A percentile compares a stretch with the other conserved stretches of the same genome.
phyloP scores from a whole-genome alignment of 441 rosid genomes.

The Adansonia grandidieri region DNA sequence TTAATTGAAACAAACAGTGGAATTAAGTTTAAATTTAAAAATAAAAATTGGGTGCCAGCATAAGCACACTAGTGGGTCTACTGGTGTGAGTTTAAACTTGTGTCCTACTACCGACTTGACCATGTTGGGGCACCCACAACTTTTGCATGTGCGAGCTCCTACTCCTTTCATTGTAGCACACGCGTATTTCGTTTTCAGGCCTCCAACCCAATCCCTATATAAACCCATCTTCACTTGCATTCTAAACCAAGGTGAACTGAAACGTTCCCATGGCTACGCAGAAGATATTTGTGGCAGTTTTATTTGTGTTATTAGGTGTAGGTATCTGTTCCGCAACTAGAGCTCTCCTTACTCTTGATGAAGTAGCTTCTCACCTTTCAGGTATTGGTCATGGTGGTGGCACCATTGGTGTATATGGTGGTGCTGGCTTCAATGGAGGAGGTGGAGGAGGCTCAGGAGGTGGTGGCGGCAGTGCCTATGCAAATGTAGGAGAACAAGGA shows the following conservation, averaged over 20 bases:
- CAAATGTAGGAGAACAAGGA: constrained; percentile 30
- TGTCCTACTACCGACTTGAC: not conserved
- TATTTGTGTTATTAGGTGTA: constrained; percentile 42
- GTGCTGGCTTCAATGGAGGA: constrained; percentile 28
- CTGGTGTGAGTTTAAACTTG: constrained; percentile 16
- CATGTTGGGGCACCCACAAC: constrained; percentile 23
- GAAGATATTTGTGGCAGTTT: constrained; percentile 28
- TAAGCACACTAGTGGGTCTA: constrained; percentile 32
- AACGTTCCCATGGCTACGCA: constrained; percentile 40
- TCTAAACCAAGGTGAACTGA: constrained; percentile 24
- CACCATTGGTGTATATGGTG: constrained; percentile 17
- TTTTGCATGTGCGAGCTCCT: constrained; percentile 29
- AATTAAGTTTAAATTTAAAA: constrained; percentile 2
- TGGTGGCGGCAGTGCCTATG: constrained; percentile 33
- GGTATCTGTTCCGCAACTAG: constrained; percentile 47
- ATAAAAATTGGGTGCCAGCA: constrained; percentile 41
- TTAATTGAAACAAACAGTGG: not conserved
- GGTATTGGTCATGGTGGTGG: constrained; percentile 24
- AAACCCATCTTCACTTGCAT: constrained; percentile 26
- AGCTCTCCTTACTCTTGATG: constrained; percentile 41
- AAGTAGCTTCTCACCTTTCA: constrained; percentile 24
- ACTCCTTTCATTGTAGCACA: constrained; percentile 17
- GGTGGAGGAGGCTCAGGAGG: constrained; percentile 36
- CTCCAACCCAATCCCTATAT: constrained; percentile 41
- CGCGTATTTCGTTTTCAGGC: constrained; percentile 29